Evolutionary conservation across 1,284 basidiomycete species (phyloP).

Genomic region (Cryptococcus wingfieldii): DNA sequence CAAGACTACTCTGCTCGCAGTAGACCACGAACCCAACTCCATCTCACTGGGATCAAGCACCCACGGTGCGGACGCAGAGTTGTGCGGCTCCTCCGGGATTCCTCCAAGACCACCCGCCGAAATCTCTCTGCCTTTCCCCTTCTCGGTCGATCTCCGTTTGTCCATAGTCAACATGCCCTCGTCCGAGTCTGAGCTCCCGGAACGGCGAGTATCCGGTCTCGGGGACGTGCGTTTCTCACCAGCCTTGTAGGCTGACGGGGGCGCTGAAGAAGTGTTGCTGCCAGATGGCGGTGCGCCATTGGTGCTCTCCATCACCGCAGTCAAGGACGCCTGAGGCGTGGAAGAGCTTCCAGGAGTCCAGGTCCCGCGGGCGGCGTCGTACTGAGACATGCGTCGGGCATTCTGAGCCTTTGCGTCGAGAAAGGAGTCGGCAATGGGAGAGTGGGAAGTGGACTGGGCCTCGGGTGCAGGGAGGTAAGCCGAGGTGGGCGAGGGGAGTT

Average conservation of each 20-base stretch:
- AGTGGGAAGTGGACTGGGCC: background rate
- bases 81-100: background rate
- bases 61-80: constrained; percentile 22
- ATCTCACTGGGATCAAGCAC: constrained; percentile 26
- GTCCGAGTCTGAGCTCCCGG: background rate
- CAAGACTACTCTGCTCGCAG: constrained; percentile 26
- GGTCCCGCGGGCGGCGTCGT: background rate
- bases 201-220: background rate
- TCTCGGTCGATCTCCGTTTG: background rate
- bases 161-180: constrained; percentile 5
- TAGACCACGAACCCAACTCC: constrained; percentile 25
- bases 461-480: background rate
- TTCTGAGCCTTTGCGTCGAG: constrained; percentile 11
- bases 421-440: constrained; percentile 4
- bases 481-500: background rate
- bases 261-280: background rate
- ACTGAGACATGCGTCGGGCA: constrained; percentile 2
- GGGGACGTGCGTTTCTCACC: background rate
- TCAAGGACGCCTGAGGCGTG: constrained; percentile 1
- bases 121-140: constrained; percentile 6
- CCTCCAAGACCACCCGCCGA: background rate
- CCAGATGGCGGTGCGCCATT: background rate
- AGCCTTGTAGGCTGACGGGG: background rate
- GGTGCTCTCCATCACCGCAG: constrained; percentile 11
- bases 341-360: background rate